Conservation (phyloP, 2,329 filamentous ascomycete species). For the Lachnellula hyalina region DNA sequence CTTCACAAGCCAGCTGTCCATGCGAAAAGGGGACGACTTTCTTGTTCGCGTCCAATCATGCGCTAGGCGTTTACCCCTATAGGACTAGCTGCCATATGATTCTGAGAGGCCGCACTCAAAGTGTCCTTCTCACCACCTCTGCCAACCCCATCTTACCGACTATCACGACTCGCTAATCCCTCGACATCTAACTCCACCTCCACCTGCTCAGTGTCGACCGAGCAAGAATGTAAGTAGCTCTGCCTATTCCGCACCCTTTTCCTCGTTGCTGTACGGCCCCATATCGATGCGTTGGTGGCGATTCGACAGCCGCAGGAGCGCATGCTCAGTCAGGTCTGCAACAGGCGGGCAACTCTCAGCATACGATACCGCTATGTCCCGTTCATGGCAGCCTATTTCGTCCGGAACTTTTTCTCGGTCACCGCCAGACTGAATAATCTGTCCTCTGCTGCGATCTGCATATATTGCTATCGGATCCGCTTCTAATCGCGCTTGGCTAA, state of each 20-base stretch:
- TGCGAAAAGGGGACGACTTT: conserved; percentile 5
- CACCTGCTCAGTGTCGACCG: conserved; percentile 26
- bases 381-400: conserved; percentile 24
- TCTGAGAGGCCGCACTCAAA: conserved; percentile 10
- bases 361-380: conserved; percentile 15
- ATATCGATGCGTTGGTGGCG: conserved; percentile 1
- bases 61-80: background rate
- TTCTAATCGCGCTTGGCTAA: conserved; percentile 17
- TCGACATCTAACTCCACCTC: conserved; percentile 28
- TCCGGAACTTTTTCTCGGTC: conserved; percentile 8
- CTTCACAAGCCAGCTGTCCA: conserved; percentile 3
- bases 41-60: conserved; percentile 5
- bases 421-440: conserved; percentile 17
- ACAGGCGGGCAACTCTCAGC: background rate
- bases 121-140: conserved; percentile 22
- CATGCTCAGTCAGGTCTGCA: conserved; percentile 6
- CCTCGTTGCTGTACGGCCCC: background rate
- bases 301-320: conserved; percentile 13
- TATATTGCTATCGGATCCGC: conserved; percentile 10
- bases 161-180: conserved; percentile 28
- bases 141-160: conserved; percentile 23
- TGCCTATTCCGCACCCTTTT: background rate
- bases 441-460: conserved; percentile 20
- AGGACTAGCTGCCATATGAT: conserved; percentile 8
- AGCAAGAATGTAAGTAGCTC: conserved; percentile 24